Percentiles rank a stretch among this genome's conserved stretches.
Conservation (phyloP, 164 flowering plant species). For the Hamamelis virginiana region DNA sequence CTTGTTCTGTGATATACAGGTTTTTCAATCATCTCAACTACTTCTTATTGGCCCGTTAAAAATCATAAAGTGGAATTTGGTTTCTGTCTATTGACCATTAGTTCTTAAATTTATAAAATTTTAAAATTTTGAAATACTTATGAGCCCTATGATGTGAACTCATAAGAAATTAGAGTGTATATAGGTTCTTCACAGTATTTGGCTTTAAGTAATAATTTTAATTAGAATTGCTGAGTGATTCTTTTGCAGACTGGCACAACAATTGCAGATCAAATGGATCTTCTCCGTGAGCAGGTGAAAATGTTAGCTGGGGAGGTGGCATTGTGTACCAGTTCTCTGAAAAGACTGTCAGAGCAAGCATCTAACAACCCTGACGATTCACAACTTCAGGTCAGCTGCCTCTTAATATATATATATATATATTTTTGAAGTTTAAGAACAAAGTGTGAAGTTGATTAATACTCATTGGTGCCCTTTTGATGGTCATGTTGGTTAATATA, state of each 20-base stretch:
- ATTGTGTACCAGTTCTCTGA: constrained; percentile 68
- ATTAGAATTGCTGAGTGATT: constrained; percentile 11
- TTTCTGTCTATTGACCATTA: too few relatives aligned
- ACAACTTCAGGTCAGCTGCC: constrained; percentile 40
- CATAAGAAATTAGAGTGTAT: background rate
- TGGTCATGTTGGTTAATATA: constrained; percentile 24
- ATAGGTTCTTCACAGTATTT: background rate
- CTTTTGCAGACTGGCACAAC: constrained; percentile 63
- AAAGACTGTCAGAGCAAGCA: constrained; percentile 74
- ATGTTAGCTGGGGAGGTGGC: constrained; percentile 89
- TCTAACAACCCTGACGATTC: constrained; percentile 55
- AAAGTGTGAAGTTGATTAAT: background rate
- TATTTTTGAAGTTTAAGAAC: background rate
- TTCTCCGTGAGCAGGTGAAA: constrained; percentile 77
- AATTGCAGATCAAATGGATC: constrained; percentile 81
- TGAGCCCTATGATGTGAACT: background rate
- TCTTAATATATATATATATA: too few relatives aligned
- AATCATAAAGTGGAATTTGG: too few relatives aligned
- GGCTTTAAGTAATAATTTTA: background rate
- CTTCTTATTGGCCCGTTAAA: too few relatives aligned
- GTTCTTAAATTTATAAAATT: too few relatives aligned
- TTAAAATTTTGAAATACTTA: too few relatives aligned
- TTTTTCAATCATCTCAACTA: too few relatives aligned
- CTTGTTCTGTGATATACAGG: too few relatives aligned
- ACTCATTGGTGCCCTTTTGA: background rate